Evolutionary conservation across 2,329 filamentous ascomycete genomes (phyloP).

Genomic region (Colletotrichum musae): DNA sequence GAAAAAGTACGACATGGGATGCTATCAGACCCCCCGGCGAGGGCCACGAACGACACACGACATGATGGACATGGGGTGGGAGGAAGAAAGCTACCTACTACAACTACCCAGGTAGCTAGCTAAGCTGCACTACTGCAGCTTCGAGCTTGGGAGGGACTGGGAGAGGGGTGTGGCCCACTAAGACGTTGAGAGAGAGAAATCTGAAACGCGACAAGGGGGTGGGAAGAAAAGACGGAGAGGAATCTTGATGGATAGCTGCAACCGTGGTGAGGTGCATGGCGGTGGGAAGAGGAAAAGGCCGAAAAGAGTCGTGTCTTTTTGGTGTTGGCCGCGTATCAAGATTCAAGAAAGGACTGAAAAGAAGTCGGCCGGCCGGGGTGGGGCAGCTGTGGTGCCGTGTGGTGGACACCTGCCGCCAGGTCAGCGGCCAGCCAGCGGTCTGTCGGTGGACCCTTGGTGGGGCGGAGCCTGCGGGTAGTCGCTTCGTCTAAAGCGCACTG

Average conservation of each 20-base stretch:
- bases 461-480: slow-evolving; percentile 5
- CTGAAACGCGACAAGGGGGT: slow-evolving; percentile 33
- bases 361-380: slow-evolving; percentile 6
- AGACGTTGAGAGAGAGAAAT: slow-evolving; percentile 27
- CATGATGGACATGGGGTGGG: not conserved
- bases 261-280: too few species aligned
- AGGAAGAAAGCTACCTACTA: slow-evolving; percentile 16
- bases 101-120: not conserved
- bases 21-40: not conserved
- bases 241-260: not conserved
- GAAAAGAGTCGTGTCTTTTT: not conserved
- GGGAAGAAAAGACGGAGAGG: not conserved
- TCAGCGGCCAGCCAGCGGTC: too few species aligned
- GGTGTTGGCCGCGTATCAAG: slow-evolving; percentile 23
- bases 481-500: not conserved
- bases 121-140: slow-evolving; percentile 17
- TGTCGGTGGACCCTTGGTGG: not conserved
- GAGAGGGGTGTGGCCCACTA: slow-evolving; percentile 17
- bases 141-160: not conserved
- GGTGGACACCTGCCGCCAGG: not conserved
- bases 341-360: not conserved
- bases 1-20: slow-evolving; percentile 2
- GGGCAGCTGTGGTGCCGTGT: not conserved
- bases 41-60: slow-evolving; percentile 17
- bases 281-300: not conserved